Evolutionary conservation across 768 basidiomycete genomes (phyloP), one percentile per base, ranked within the genome.

Genomic region (Mycena galericulata): DNA sequence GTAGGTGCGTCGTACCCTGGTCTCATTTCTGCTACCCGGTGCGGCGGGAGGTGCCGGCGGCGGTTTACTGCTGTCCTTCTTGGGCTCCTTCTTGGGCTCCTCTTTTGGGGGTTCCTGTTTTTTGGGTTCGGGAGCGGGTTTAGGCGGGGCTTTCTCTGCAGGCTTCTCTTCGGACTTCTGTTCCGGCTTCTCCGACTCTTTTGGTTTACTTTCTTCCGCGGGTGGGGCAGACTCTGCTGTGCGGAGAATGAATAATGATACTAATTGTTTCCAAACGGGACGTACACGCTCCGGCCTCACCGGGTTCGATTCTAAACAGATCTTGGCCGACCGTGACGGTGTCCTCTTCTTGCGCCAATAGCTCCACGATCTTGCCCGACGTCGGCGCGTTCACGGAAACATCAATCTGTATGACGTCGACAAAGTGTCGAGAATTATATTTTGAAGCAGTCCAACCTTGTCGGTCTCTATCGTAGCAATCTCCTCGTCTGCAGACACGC

Each of bases 401-500:
- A 78, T 99, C 97, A 74, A 99, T 98, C 96, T 98, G 74, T 26
- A 34, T 8, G 59, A 64, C 51, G 72, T 43, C 45, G 63, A 68
- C 58, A 47, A 50, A 36, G 34, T 61, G 50, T 58, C 15, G 70
- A 43, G 12, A 36, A 36, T 36, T 36, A 20, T 29, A 17, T 58
- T 58, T 12, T 32, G 45, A 45, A 9, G 51, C 43, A 38, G n/a
- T 24, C 34, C 34, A 32, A 95, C 97, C 92, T 99, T 98, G 86
- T 99, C 97, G 10, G 97, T 99, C 84, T 99, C 97, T 72, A 99
- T 98, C 49, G 96, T 97, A 18, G 96, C 97, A 46, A 99, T 87
- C 83, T 99, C 97, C 82, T 99, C 97, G 77, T 99, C 97, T 30
- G 85, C 91, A 77, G 91, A 88, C 62, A 99, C 96, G 65, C 84